phyloP scores from a whole-genome alignment of 2,329 filamentous ascomycete species.

The Ophiostoma sp. region DNA sequence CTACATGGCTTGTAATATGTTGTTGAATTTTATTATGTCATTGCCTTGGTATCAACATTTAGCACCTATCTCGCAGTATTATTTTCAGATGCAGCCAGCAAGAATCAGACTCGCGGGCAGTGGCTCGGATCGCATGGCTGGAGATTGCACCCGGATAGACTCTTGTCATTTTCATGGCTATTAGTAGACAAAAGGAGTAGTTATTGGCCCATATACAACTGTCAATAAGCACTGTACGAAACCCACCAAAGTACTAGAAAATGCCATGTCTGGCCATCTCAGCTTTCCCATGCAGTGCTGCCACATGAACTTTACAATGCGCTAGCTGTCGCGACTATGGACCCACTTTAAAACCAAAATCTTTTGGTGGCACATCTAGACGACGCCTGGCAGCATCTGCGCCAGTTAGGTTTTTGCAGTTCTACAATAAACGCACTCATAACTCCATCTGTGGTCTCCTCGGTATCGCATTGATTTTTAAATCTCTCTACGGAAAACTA shows the following conservation, averaged over 20 bases:
- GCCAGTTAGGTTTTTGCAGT: background rate
- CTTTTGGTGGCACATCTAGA: conserved; percentile 12
- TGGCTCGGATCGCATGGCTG: background rate
- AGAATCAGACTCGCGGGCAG: background rate
- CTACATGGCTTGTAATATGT: background rate
- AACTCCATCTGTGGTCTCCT: background rate
- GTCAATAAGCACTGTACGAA: background rate
- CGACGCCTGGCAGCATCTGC: background rate
- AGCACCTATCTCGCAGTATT: background rate
- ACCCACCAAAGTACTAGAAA: background rate
- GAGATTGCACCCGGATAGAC: background rate
- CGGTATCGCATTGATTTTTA: no score
- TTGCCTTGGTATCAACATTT: background rate
- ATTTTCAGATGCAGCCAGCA: background rate
- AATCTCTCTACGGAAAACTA: background rate
- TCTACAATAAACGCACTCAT: background rate
- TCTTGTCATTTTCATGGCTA: background rate
- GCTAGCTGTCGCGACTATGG: background rate
- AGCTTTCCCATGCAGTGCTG: background rate
- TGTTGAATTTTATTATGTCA: background rate
- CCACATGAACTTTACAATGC: background rate
- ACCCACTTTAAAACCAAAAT: conserved; percentile 22
- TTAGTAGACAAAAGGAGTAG: background rate
- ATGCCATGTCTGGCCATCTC: background rate
- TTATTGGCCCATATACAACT: background rate